Evolutionary conservation across 1,139 yeast species (phyloP), one percentile per base, ranked within the genome.

Genomic region (Diutina catenulata): DNA sequence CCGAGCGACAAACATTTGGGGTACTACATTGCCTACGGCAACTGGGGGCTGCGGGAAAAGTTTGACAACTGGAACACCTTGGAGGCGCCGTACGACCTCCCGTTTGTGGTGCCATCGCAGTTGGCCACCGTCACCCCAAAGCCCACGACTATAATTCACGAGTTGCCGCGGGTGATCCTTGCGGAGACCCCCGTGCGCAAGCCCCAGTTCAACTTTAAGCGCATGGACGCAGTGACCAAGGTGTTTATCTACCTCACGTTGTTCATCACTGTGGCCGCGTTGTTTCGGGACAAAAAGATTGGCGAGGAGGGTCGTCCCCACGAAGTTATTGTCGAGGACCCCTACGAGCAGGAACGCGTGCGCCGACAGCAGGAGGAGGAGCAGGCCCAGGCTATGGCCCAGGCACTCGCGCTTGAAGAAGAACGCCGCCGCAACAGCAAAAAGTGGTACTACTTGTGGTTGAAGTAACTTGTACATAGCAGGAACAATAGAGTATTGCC

Each of bases 41-140:
- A 76, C 43, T 74, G 80, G 70, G 84, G 81, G 0, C 73, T 69
- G 1, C 62, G 84, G 43, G 80, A 74, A 40, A 68, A 72, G 13
- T 73, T 76, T 43, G 57, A 57, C 33, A 63, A 64, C 41, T 59
- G 78, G 61, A 56, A 56, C 33, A 55, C 60, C 1, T 46, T 49
- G 36, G 60, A 55, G 15, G 18, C 57, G 1, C 77, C 79, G 2
- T 61, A 55, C 36, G 84, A 77, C 51, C 56, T 76, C 38, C 81
- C 82, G 2, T 77, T 76, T 46, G 50, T 50, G n/a, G 44, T 59
- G 7, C 74, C 75, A 2, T 54, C 68, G 3, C 45, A 59, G 38
- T 22, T 52, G 23, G 50, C 43, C 37, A 50, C 47, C 14, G 38
- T 54, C 5, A 41, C 41, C 13, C 63, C 70, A 0, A 41, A 44